Conservation (phyloP, 164 flowering plant genomes). For the Platanus orientalis region DNA sequence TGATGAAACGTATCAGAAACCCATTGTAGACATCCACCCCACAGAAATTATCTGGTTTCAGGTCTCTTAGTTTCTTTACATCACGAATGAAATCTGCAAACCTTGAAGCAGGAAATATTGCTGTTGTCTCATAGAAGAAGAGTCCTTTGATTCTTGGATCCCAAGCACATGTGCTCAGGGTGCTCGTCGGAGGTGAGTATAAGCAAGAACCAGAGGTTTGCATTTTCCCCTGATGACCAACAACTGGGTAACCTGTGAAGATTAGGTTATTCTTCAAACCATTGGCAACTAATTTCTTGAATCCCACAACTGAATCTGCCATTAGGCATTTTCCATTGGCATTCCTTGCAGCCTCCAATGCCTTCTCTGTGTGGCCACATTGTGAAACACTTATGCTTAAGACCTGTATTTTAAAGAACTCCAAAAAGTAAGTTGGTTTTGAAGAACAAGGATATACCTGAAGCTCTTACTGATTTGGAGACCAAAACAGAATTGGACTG, state of each 20-base stretch:
- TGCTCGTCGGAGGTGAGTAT: conserved; percentile 36
- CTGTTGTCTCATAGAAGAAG: conserved; percentile 80
- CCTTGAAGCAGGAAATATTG: conserved; percentile 51
- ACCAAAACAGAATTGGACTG: conserved; percentile 45
- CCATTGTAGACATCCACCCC: conserved; percentile 82
- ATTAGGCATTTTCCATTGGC: conserved; percentile 57
- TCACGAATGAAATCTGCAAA: conserved; percentile 58
- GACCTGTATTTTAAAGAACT: not conserved
- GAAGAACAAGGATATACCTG: conserved; percentile 35
- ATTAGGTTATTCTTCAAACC: conserved; percentile 66
- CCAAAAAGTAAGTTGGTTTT: not conserved
- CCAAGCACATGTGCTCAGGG: conserved; percentile 60
- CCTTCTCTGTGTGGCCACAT: conserved; percentile 49
- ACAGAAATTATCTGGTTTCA: conserved; percentile 63
- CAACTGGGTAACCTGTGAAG: conserved; percentile 85
- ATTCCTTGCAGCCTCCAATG: conserved; percentile 39
- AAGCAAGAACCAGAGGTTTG: conserved; percentile 88
- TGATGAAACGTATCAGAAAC: conserved; percentile 62
- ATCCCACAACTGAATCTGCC: conserved; percentile 47
- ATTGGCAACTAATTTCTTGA: conserved; percentile 57
- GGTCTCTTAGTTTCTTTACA: conserved; percentile 57
- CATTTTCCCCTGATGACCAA: conserved; percentile 73
- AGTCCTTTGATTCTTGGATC: conserved; percentile 80
- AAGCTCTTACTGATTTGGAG: conserved; percentile 43
- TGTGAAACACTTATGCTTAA: not conserved